Evolutionary conservation across 495 filamentous ascomycete species (phyloP).

Genomic region (Podospora tetraspora): DNA sequence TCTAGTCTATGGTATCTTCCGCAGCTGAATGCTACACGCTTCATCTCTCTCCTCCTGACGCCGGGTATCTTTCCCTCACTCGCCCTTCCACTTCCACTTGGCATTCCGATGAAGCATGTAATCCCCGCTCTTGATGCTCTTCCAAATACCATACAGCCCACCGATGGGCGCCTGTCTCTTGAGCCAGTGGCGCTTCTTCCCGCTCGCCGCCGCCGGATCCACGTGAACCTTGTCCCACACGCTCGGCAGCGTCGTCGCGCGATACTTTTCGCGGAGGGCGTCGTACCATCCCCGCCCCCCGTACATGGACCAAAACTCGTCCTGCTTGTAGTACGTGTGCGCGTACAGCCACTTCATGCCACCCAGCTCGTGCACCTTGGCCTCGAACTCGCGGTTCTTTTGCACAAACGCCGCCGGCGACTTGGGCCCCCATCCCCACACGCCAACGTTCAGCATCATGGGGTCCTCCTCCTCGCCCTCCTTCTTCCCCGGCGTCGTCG

Average conservation of each 20-base stretch:
- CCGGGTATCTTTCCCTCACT: neutral
- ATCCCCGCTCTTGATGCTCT: slow-evolving; percentile 51
- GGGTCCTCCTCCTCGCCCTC: slow-evolving; percentile 22
- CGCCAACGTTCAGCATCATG: slow-evolving; percentile 51
- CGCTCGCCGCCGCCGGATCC: slow-evolving; percentile 20
- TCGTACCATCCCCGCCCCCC: slow-evolving; percentile 49
- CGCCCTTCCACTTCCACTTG: slow-evolving; percentile 46
- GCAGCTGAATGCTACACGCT: neutral
- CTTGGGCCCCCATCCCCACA: slow-evolving; percentile 49
- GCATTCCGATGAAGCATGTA: slow-evolving; percentile 50
- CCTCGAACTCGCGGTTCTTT: slow-evolving; percentile 61
- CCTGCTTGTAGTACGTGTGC: slow-evolving; percentile 52
- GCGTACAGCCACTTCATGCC: slow-evolving; percentile 63
- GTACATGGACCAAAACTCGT: slow-evolving; percentile 54
- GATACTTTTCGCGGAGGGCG: slow-evolving; percentile 46
- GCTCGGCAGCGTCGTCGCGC: slow-evolving; percentile 45
- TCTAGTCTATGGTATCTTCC: slow-evolving; percentile 3
- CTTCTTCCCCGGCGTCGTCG: slow-evolving; percentile 18
- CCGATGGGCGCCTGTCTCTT: slow-evolving; percentile 45
- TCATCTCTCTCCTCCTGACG: neutral
- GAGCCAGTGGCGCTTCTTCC: slow-evolving; percentile 32
- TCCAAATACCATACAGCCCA: slow-evolving; percentile 51
- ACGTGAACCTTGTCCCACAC: slow-evolving; percentile 56
- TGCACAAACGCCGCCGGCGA: slow-evolving; percentile 40
- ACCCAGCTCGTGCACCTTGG: slow-evolving; percentile 56